These are phyloP conservation scores for Turritis glabra DNA, from an alignment of 345 rosid species.

Conservation along the genomic window DNA sequence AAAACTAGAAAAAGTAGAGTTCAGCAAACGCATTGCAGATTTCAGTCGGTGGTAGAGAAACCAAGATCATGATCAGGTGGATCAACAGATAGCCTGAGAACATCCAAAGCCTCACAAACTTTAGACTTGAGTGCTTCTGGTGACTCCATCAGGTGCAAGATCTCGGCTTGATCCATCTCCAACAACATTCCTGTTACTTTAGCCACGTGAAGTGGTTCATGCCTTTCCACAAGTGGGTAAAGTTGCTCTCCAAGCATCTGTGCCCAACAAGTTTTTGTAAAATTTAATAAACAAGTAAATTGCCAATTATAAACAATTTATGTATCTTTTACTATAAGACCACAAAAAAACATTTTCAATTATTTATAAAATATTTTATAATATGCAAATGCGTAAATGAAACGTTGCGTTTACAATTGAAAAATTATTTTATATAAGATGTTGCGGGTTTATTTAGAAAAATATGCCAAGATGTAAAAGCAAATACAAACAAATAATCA, in stretches of 20 bases:
- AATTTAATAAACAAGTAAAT: not conserved
- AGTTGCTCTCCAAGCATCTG: constrained; percentile 77
- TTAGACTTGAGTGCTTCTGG: constrained; percentile 64
- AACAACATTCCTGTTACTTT: constrained; percentile 80
- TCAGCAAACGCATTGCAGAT: not conserved
- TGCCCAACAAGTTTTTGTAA: not conserved
- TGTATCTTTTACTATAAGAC: not conserved
- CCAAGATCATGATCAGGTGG: constrained; percentile 44
- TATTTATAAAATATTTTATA: too few relatives aligned
- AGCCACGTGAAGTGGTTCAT: constrained; percentile 55
- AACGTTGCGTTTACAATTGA: not conserved
- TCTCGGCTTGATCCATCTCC: constrained; percentile 77
- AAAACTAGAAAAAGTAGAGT: not conserved
- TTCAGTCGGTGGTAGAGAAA: constrained; percentile 34
- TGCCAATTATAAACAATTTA: not conserved
- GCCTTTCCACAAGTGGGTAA: constrained; percentile 61
- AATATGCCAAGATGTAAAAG: not conserved
- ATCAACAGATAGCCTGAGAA: constrained; percentile 46
- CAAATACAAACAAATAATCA: not conserved
- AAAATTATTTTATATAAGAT: not conserved
- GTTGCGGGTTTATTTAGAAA: not conserved
- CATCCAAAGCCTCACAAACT: constrained; percentile 66
- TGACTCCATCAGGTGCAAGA: constrained; percentile 62
- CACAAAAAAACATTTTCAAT: too few relatives aligned
- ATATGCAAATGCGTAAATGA: not conserved